Evolutionary conservation across 192 early-diverging fungal genomes (phyloP).

Genomic region (Coemansia umbellata): DNA sequence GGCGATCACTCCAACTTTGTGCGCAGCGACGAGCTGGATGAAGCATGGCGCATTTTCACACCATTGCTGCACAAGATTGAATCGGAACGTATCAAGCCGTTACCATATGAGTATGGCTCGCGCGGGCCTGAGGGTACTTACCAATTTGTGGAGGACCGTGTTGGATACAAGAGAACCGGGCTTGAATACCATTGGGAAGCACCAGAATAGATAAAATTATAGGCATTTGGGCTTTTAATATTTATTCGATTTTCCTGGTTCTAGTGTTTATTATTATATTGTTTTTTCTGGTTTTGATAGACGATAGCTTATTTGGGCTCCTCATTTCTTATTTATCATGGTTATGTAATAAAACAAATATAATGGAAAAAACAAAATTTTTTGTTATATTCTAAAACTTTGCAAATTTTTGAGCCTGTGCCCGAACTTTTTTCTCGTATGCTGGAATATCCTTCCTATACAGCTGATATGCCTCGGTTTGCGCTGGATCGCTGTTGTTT

Average conservation of each 20-base stretch:
- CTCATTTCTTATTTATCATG: not conserved
- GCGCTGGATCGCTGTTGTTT: conserved; percentile 85
- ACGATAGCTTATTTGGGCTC: not conserved
- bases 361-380: not conserved
- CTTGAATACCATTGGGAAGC: conserved; percentile 45
- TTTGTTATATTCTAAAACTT: conserved; percentile 1
- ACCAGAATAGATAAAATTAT: conserved; percentile 14
- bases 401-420: conserved; percentile 53
- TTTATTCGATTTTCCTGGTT: not conserved
- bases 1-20: conserved; percentile 95
- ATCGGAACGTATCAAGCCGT: conserved; percentile 51
- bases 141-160: conserved; percentile 55
- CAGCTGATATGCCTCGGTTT: conserved; percentile 39
- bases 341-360: too few relatives aligned
- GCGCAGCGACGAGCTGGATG: conserved; percentile 81
- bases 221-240: not conserved
- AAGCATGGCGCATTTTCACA: conserved; percentile 95
- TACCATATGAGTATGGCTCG: conserved; percentile 72
- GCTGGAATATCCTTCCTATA: conserved; percentile 51
- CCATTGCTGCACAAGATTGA: conserved; percentile 88
- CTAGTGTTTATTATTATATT: not conserved
- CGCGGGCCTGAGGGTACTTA: conserved; percentile 73
- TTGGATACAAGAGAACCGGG: conserved; percentile 35
- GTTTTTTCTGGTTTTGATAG: not conserved
- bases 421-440: conserved; percentile 57